A percentile compares a stretch with the other conserved stretches of the same genome.
phyloP scores from a whole-genome alignment of 768 basidiomycete genomes.

The Rossbeevera mucosa region DNA sequence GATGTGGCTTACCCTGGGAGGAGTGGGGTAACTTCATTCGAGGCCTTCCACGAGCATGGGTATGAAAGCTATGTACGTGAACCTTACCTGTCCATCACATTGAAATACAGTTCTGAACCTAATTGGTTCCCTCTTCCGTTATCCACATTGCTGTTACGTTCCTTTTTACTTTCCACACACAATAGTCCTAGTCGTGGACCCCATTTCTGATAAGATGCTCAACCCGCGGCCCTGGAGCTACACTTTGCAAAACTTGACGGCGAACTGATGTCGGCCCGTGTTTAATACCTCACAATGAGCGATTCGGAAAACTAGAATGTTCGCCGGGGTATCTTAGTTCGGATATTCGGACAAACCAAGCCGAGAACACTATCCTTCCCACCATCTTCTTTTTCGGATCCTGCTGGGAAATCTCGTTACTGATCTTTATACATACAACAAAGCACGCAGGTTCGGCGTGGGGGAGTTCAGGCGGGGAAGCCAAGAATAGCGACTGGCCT shows the following conservation, averaged over 20 bases:
- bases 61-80: constrained; percentile 63
- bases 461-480: constrained; percentile 67
- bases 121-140: neutral
- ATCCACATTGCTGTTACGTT: constrained; percentile 5
- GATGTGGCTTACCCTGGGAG: constrained; percentile 53
- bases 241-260: neutral
- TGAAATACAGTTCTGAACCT: constrained; percentile 4
- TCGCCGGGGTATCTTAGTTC: constrained; percentile 43
- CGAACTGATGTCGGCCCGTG: constrained; percentile 7
- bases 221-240: neutral
- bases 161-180: constrained; percentile 29
- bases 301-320: constrained; percentile 63
- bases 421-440: neutral
- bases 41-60: constrained; percentile 53
- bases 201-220: constrained; percentile 59
- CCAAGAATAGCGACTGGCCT: constrained; percentile 68
- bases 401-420: neutral
- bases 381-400: neutral
- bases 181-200: constrained; percentile 78
- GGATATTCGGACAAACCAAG: neutral
- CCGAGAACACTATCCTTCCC: neutral
- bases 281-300: constrained; percentile 49
- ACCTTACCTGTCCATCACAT: constrained; percentile 12
- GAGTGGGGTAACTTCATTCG: constrained; percentile 54
- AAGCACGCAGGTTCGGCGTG: constrained; percentile 54